Evolutionary conservation across 2,329 filamentous ascomycete genomes (phyloP), one percentile per base, ranked within the genome.

Genomic region (Penicillium polonicum): DNA sequence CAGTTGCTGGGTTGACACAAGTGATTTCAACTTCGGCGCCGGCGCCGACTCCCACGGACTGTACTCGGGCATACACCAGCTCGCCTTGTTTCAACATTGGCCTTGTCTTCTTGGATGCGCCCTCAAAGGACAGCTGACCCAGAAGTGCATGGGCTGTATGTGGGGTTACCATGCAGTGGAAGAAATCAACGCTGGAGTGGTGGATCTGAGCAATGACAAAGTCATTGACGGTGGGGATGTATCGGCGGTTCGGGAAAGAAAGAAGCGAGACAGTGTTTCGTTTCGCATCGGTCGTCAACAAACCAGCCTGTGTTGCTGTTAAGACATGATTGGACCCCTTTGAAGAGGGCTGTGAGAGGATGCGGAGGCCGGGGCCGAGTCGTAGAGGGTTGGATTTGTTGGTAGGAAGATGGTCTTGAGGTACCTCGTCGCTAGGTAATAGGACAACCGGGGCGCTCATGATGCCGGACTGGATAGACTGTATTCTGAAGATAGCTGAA

Each of bases 11-110:
- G 61, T 92, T 91, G 44, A 96, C 88, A 73, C 94, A 97, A 69
- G 95, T 91, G 44, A 99, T 80, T 77, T 97, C 94, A 1, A 91
- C 84, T 70, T 97, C 91, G 78, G 92, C 91, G 74, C 92, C 89
- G 63, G 88, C 87, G 70, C 91, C 88, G 27, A 91, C 86, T 68
- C 91, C 88, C 19, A 90, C 88, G 41, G 88, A 84, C 29, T 84
- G 80, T 43, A 99, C 86, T 61, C 93, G 89, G 38, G 92, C 93
- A 77, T 97, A 97, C 36, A 97, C 91, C 29, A 97, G 79, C 52
- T 91, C 86, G 38, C 91, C 91, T 15, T 85, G 70, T 29, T 82
- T 79, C 43, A 97, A 83, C 62, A 90, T 83, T 0, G 94, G 94
- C 1, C 92, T 84, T 3, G 91, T 96, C 78, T 97, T 97, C 75